phyloP scores from a whole-genome alignment of 768 basidiomycete species.

The Termitomyces sp. region DNA sequence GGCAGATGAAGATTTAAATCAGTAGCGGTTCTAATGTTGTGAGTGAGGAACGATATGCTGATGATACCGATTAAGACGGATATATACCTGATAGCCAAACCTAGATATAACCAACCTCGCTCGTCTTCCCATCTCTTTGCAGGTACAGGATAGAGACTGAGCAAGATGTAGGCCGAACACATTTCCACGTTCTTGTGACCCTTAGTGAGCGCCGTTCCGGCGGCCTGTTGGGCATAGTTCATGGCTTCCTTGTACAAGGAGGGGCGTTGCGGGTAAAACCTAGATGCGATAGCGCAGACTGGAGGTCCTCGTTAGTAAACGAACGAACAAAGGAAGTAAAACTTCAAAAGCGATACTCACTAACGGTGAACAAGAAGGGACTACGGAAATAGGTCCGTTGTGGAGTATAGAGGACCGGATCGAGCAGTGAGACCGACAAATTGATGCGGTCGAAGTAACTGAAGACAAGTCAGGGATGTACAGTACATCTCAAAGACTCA shows the following conservation, averaged over 20 bases:
- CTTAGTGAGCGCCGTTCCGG: conserved; percentile 71
- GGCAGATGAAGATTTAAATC: conserved; percentile 88
- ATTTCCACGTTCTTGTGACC: conserved; percentile 83
- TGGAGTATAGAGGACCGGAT: conserved; percentile 82
- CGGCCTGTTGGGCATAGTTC: conserved; percentile 73
- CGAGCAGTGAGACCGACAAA: conserved; percentile 72
- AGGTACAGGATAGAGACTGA: conserved; percentile 76
- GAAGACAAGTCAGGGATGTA: conserved; percentile 11
- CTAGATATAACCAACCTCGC: conserved; percentile 85
- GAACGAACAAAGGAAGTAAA: neutral
- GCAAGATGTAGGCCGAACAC: conserved; percentile 76
- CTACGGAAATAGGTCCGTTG: conserved; percentile 77
- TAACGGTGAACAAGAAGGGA: conserved; percentile 89
- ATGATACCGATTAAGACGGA: neutral
- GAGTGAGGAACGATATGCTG: neutral
- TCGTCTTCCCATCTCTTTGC: conserved; percentile 86
- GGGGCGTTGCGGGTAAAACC: conserved; percentile 71
- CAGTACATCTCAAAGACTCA: neutral
- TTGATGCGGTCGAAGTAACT: conserved; percentile 83
- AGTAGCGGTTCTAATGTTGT: conserved; percentile 66
- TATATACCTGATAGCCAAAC: conserved; percentile 81
- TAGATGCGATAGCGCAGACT: conserved; percentile 88
- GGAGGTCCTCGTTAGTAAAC: neutral
- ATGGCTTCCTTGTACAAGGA: conserved; percentile 69
- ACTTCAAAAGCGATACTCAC: conserved; percentile 41